Evolutionary conservation across 352 stramenopile genomes (phyloP), one percentile per base, ranked within the genome.

Genomic region (Pythium brassicae): DNA sequence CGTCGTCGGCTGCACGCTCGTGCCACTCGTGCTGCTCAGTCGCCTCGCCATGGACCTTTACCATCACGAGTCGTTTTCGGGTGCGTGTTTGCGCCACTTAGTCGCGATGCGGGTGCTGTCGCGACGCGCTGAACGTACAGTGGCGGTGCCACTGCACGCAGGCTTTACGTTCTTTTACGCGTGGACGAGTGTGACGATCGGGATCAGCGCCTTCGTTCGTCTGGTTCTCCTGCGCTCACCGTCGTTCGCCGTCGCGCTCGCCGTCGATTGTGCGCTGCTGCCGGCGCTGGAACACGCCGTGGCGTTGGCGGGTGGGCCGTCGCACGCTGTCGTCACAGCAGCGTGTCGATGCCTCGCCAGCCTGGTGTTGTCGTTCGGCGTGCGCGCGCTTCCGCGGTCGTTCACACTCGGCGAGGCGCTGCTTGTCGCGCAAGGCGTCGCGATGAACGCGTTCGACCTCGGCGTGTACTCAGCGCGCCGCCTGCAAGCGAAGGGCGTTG

Each of bases 391-490:
- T 6, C 69, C 69, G 17, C 64, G 71, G 6, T 94, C 84, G 11
- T 91, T 94, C 50, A 94, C 79, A 2, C 48, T 90, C 29, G 82
- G 84, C 0, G 84, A 94, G 61, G 80, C 72, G 11, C 34, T 89
- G 42, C 68, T 94, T 20, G 68, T 89, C 19, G 69, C 79, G 2
- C 76, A 94, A 48, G 75, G 73, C 4, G 29, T 91, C 20, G 69
- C 78, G 1, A 56, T 91, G 45, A 68, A 65, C 17, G 46, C 68
- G 7, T 70, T 83, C 32, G 82, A 94, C 26, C 61, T 83, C 11
- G 12, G 72, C 4, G 67, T 94, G 32, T 68, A 71, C 44, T 81
- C 72, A 2, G 12, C 66, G 11, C 53, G 57, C n/a, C 68, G 69
- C 56, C 77, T 94, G 48, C 26, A 57, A 22, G 19, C n/a, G 14